Conservation (phyloP, 2,329 filamentous ascomycete genomes). For the Arthrobotrys sinensis region DNA sequence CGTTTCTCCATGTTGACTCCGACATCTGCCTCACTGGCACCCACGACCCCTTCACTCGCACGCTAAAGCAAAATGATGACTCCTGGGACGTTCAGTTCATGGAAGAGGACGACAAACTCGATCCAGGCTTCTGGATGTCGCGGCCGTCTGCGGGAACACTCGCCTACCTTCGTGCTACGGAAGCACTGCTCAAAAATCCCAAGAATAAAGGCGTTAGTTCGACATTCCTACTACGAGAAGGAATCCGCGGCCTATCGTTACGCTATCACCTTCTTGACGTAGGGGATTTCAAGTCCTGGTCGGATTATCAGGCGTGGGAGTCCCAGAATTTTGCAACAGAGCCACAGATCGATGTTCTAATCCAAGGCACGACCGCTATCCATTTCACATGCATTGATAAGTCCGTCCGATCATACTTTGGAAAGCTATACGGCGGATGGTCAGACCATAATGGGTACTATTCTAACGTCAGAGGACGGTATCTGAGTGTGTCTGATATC, state of each 20-base stretch:
- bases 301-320: slow-evolving; percentile 56
- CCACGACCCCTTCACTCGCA: slow-evolving; percentile 48
- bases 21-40: slow-evolving; percentile 56
- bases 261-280: slow-evolving; percentile 46
- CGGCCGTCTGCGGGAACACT: slow-evolving; percentile 37
- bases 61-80: slow-evolving; percentile 32
- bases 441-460: slow-evolving; percentile 59
- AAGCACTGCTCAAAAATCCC: slow-evolving; percentile 24
- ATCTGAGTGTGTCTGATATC: slow-evolving; percentile 37
- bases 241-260: slow-evolving; percentile 37
- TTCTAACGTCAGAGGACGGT: slow-evolving; percentile 47
- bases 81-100: slow-evolving; percentile 59
- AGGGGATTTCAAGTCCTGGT: slow-evolving; percentile 48
- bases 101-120: slow-evolving; percentile 53
- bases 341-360: slow-evolving; percentile 49
- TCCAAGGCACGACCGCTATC: slow-evolving; percentile 42
- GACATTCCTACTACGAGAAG: slow-evolving; percentile 48
- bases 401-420: slow-evolving; percentile 49
- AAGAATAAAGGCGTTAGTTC: slow-evolving; percentile 38
- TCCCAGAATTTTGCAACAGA: slow-evolving; percentile 52
- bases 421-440: slow-evolving; percentile 54
- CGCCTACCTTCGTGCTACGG: slow-evolving; percentile 27
- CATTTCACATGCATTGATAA: slow-evolving; percentile 59
- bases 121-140: slow-evolving; percentile 55
- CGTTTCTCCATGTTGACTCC: slow-evolving; percentile 54